These are phyloP conservation scores for Aegilops sharonensis DNA, from an alignment of 176 grass and related monocot genomes.

Conservation along the genomic window DNA sequence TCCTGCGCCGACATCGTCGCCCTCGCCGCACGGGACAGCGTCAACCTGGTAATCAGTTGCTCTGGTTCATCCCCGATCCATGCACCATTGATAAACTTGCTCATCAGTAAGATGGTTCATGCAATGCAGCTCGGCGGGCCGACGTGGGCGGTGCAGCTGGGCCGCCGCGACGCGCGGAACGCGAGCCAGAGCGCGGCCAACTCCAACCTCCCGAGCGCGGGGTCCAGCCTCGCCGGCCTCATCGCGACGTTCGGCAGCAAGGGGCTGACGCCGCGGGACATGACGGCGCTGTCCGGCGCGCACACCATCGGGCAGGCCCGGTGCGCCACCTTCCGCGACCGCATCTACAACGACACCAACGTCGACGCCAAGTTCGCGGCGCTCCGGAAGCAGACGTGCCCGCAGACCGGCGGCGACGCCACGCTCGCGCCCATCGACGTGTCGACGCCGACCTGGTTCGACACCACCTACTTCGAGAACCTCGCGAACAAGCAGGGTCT, in stretches of 20 bases:
- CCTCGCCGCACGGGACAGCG: constrained; percentile 62
- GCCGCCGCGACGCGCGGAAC: constrained; percentile 47
- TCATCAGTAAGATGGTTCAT: background rate
- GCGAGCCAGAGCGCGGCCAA: constrained; percentile 71
- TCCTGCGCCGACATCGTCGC: constrained; percentile 93
- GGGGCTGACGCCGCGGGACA: constrained; percentile 47
- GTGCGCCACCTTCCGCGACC: constrained; percentile 53
- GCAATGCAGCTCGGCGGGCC: constrained; percentile 53
- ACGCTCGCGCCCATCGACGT: constrained; percentile 55
- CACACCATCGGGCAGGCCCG: constrained; percentile 64
- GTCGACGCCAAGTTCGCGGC: constrained; percentile 50
- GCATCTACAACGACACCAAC: constrained; percentile 52
- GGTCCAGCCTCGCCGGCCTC: constrained; percentile 45
- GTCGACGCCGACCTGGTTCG: constrained; percentile 47
- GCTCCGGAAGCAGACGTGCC: constrained; percentile 53
- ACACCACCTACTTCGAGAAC: constrained; percentile 65
- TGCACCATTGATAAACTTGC: background rate
- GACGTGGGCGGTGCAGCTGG: constrained; percentile 60
- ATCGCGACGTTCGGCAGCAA: constrained; percentile 49
- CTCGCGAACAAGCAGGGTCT: constrained; percentile 32
- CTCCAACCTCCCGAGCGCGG: constrained; percentile 48
- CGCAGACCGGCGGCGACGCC: constrained; percentile 34
- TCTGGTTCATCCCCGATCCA: background rate
- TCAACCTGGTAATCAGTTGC: constrained; percentile 44
- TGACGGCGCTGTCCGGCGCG: constrained; percentile 75